A percentile compares a stretch with the other conserved stretches of the same genome.
phyloP scores from a whole-genome alignment of 805 yeast species.

The Candida bentonensis region DNA sequence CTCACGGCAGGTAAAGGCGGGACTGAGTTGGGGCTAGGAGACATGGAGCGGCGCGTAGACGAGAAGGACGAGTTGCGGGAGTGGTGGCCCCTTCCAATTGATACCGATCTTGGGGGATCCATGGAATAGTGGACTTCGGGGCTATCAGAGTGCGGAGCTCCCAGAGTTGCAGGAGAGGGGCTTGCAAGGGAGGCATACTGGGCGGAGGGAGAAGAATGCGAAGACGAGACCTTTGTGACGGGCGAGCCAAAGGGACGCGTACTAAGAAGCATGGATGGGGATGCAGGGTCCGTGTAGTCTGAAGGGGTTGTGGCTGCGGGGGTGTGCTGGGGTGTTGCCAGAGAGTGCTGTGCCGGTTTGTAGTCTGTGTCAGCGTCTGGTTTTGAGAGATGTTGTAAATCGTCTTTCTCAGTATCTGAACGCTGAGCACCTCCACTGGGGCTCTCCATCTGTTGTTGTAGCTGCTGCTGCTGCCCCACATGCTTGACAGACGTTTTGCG shows the following conservation, averaged over 20 bases:
- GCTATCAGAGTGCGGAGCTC: slow-evolving; percentile 19
- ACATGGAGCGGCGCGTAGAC: slow-evolving; percentile 22
- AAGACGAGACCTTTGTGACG: slow-evolving; percentile 11
- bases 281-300: slow-evolving; percentile 9
- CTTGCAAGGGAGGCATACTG: slow-evolving; percentile 14
- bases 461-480: too few species aligned
- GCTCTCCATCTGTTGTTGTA: too few species aligned
- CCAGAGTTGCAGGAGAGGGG: slow-evolving; percentile 19
- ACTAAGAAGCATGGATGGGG: slow-evolving; percentile 4
- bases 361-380: too few species aligned
- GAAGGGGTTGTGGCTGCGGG: slow-evolving; percentile 11
- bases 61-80: slow-evolving; percentile 32
- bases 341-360: too few species aligned
- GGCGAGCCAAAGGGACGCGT: slow-evolving; percentile 7
- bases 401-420: too few species aligned
- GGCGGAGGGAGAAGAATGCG: slow-evolving; percentile 12
- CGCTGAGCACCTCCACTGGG: too few species aligned
- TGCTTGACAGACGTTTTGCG: not conserved
- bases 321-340: not conserved
- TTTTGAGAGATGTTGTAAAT: too few species aligned
- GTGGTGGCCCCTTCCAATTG: slow-evolving; percentile 9
- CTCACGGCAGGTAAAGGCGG: slow-evolving; percentile 35
- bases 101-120: not conserved
- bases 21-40: slow-evolving; percentile 19
- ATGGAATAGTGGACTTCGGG: slow-evolving; percentile 8